These are phyloP conservation scores for Ceratobasidium sp. DNA, from an alignment of 1,284 basidiomycete species.

Conservation along the genomic window DNA sequence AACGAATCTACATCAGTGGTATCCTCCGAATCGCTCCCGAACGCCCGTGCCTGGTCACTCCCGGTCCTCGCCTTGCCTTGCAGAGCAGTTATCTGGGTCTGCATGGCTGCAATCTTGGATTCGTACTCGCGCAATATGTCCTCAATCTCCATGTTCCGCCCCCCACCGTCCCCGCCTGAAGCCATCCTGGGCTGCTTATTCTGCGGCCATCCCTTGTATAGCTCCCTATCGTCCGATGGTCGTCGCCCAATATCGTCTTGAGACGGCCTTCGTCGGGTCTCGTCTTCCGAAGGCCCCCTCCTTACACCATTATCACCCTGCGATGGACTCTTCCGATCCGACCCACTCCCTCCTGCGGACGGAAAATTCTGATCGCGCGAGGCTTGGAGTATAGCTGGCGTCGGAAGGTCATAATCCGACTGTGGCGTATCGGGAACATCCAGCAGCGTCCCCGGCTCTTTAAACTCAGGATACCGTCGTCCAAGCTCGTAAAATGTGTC, in stretches of 20 bases:
- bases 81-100: constrained; percentile 75
- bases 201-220: constrained; percentile 25
- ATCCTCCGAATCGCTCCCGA: constrained; percentile 75
- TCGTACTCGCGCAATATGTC: constrained; percentile 90
- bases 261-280: too few relatives aligned
- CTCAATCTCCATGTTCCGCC: constrained; percentile 58
- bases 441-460: constrained; percentile 71
- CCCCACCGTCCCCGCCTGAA: constrained; percentile 31
- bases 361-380: not conserved
- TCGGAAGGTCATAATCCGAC: not conserved
- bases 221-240: constrained; percentile 47
- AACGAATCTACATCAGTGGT: constrained; percentile 74
- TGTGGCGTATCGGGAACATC: constrained; percentile 1
- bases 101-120: constrained; percentile 90
- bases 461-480: constrained; percentile 95
- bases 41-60: constrained; percentile 63
- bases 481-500: constrained; percentile 97
- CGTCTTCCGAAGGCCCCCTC: constrained; percentile 67
- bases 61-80: constrained; percentile 60
- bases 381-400: not conserved
- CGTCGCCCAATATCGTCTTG: too few relatives aligned
- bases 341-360: constrained; percentile 68
- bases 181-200: constrained; percentile 43
- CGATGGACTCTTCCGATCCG: constrained; percentile 63
- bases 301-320: constrained; percentile 62